These are phyloP conservation scores for Phtheirospermum japonicum DNA, from an alignment of 257 asterid genomes.

Conservation along the genomic window DNA sequence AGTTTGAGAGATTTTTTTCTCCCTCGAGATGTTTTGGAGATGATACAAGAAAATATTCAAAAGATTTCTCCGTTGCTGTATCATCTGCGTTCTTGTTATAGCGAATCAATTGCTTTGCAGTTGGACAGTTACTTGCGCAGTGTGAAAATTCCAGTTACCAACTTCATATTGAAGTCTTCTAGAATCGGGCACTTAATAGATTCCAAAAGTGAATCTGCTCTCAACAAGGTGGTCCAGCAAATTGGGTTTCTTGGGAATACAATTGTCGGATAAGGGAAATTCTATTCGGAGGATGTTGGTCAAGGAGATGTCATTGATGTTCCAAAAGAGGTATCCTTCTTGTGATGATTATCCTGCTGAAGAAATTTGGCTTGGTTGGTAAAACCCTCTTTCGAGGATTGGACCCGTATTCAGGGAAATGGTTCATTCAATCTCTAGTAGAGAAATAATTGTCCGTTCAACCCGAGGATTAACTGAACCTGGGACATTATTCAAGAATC, in stretches of 20 bases:
- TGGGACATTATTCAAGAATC: slow-evolving; percentile 79
- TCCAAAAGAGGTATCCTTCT: slow-evolving; percentile 65
- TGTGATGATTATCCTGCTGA: slow-evolving; percentile 55
- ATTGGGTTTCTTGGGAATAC: slow-evolving; percentile 83
- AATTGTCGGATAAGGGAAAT: slow-evolving; percentile 63
- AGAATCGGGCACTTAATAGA: slow-evolving; percentile 66
- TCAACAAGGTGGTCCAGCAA: slow-evolving; percentile 89
- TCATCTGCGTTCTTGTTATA: slow-evolving; percentile 47
- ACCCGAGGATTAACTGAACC: slow-evolving; percentile 92
- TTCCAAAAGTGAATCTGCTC: slow-evolving; percentile 88
- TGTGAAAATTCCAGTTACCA: slow-evolving; percentile 55
- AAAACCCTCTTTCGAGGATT: slow-evolving; percentile 80
- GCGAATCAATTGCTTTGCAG: slow-evolving; percentile 60
- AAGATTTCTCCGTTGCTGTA: slow-evolving; percentile 44
- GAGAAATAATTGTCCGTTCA: slow-evolving; percentile 97
- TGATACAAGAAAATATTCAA: slow-evolving; percentile 49
- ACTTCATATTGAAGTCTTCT: slow-evolving; percentile 61
- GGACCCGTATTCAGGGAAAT: slow-evolving; percentile 89
- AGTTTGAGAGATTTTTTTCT: slow-evolving; percentile 69
- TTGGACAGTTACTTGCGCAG: slow-evolving; percentile 57
- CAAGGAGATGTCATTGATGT: slow-evolving; percentile 60
- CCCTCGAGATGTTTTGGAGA: slow-evolving; percentile 46
- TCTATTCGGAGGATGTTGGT: slow-evolving; percentile 68
- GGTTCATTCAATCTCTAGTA: slow-evolving; percentile 87
- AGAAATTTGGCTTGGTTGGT: slow-evolving; percentile 72